phyloP scores from a whole-genome alignment of 257 asterid genomes.

The Catharanthus roseus region DNA sequence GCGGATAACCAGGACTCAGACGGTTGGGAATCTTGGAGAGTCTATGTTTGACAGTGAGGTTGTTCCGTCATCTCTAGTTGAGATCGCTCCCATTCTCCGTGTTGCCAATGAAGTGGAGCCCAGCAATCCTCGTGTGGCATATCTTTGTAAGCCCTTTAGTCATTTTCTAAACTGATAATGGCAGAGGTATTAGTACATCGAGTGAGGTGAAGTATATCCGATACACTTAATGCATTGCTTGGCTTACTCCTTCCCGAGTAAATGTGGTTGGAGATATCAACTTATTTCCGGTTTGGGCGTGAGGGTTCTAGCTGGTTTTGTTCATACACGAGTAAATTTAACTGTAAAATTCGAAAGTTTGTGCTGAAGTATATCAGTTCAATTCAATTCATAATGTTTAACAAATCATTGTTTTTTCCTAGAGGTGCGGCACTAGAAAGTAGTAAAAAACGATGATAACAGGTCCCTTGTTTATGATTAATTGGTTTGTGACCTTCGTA shows the following conservation, averaged over 20 bases:
- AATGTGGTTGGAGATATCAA: too few species aligned
- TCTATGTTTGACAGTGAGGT: slow-evolving; percentile 91
- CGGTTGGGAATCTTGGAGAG: slow-evolving; percentile 92
- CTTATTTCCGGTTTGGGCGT: too few species aligned
- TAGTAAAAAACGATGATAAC: neutral
- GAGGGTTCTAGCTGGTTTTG: neutral
- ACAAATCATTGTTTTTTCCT: neutral
- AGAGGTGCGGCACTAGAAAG: neutral
- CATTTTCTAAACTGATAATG: neutral
- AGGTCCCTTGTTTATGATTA: neutral
- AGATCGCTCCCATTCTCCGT: slow-evolving; percentile 98
- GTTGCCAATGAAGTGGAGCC: slow-evolving; percentile 99
- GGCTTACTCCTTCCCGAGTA: too few species aligned
- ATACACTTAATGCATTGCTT: neutral
- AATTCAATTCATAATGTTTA: neutral
- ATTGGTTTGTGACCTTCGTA: neutral
- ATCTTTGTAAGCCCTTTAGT: slow-evolving; percentile 66
- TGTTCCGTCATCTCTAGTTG: slow-evolving; percentile 95
- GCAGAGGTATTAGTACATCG: neutral
- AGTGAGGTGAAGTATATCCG: too few species aligned
- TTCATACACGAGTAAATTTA: neutral
- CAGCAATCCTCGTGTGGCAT: slow-evolving; percentile 97
- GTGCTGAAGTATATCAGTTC: too few species aligned
- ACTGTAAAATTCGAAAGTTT: neutral
- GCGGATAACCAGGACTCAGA: slow-evolving; percentile 90